A percentile compares a stretch with the other conserved stretches of the same genome.
Evolutionary conservation across 805 yeast species (phyloP).

Genomic region (Sungouiella blattae): DNA sequence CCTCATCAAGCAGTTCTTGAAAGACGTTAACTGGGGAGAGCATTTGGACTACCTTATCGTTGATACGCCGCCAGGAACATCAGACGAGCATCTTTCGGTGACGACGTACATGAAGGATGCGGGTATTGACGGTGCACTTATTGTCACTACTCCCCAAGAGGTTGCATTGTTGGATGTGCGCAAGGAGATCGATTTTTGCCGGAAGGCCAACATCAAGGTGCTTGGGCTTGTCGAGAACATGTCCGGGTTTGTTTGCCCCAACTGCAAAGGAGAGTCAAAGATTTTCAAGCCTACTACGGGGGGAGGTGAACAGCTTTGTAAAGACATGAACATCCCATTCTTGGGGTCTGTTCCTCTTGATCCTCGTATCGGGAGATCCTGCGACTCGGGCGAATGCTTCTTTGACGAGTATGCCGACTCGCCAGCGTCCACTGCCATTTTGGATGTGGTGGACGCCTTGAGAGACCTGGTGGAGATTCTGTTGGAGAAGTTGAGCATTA

Average conservation of each 20-base stretch:
- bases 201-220: conserved; percentile 81
- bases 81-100: conserved; percentile 93
- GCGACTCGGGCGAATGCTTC: conserved; percentile 85
- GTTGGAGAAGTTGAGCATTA: conserved; percentile 15
- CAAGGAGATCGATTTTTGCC: conserved; percentile 92
- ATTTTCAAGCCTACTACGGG: conserved; percentile 96
- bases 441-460: conserved; percentile 74
- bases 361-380: conserved; percentile 86
- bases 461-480: conserved; percentile 50
- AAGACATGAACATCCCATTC: conserved; percentile 73
- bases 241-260: conserved; percentile 98
- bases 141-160: conserved; percentile 97
- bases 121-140: conserved; percentile 92
- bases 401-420: conserved; percentile 83
- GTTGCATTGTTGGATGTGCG: conserved; percentile 93
- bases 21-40: conserved; percentile 94
- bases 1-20: conserved; percentile 85
- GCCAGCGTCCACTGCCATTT: conserved; percentile 84
- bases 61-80: conserved; percentile 98
- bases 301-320: conserved; percentile 83
- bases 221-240: conserved; percentile 94
- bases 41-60: conserved; percentile 76
- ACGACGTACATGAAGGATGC: conserved; percentile 83
- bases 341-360: conserved; percentile 94
- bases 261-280: conserved; percentile 83